phyloP scores from a whole-genome alignment of 768 basidiomycete species.

The Trametes cingulata region DNA sequence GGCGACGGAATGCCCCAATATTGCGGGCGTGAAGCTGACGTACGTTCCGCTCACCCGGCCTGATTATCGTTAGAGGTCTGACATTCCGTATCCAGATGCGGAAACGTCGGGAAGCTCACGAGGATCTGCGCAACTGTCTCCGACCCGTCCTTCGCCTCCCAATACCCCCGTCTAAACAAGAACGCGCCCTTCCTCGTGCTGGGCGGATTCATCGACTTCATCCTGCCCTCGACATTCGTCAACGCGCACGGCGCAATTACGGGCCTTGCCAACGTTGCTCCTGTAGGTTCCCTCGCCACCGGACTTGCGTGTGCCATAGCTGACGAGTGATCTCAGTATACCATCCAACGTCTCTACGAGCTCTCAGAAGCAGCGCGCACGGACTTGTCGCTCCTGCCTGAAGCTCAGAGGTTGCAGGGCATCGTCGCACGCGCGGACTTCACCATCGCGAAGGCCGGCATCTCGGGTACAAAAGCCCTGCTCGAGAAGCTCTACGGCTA shows the following conservation, averaged over 20 bases:
- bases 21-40: slow-evolving; percentile 89
- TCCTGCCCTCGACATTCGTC: slow-evolving; percentile 69
- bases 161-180: slow-evolving; percentile 67
- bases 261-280: slow-evolving; percentile 83
- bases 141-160: slow-evolving; percentile 50
- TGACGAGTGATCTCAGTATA: slow-evolving; percentile 41
- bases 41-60: too few relatives aligned
- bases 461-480: slow-evolving; percentile 83
- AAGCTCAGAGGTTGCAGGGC: slow-evolving; percentile 76
- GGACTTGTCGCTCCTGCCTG: slow-evolving; percentile 57
- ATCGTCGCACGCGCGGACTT: slow-evolving; percentile 80
- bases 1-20: slow-evolving; percentile 72
- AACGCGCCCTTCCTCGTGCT: slow-evolving; percentile 78
- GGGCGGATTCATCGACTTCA: slow-evolving; percentile 84
- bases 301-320: not conserved
- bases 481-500: slow-evolving; percentile 77
- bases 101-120: slow-evolving; percentile 89
- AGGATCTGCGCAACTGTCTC: slow-evolving; percentile 75
- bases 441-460: slow-evolving; percentile 72
- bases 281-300: slow-evolving; percentile 43
- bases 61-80: too few relatives aligned
- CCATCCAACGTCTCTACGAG: slow-evolving; percentile 61
- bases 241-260: slow-evolving; percentile 89
- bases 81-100: slow-evolving; percentile 56
- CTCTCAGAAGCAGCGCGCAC: slow-evolving; percentile 57